Conservation (phyloP, 495 filamentous ascomycete genomes). For the Hypoxylon crocopeplum region DNA sequence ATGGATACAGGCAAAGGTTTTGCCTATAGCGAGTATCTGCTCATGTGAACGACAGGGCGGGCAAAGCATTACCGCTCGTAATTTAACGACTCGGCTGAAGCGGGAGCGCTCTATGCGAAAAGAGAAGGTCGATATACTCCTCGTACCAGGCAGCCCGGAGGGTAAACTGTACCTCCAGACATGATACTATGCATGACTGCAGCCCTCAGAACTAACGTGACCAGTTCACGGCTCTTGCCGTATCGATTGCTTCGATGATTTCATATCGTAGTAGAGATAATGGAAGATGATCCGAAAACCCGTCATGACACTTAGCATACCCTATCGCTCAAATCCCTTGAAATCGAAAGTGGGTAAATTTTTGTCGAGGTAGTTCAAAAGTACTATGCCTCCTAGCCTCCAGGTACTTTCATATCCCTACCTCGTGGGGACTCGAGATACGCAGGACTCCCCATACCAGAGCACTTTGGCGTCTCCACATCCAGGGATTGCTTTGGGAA, state of each 20-base stretch:
- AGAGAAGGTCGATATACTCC: not conserved
- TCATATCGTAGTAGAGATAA: not conserved
- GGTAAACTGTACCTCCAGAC: not conserved
- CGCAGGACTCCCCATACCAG: conserved; percentile 17
- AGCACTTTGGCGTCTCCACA: not conserved
- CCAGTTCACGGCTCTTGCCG: not conserved
- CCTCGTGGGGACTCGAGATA: conserved; percentile 2
- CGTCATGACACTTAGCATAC: no score
- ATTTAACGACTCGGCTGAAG: not conserved
- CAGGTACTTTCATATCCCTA: conserved; percentile 1
- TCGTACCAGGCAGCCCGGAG: not conserved
- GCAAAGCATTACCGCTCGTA: not conserved
- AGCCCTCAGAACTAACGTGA: not conserved
- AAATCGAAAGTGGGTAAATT: no score
- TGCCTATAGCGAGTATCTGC: not conserved
- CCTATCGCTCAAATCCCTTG: no score
- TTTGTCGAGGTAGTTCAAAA: not conserved
- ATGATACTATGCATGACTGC: not conserved
- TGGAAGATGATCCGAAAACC: not conserved
- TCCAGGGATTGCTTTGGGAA: conserved; percentile 15
- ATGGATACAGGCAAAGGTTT: no score
- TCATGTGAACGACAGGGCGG: not conserved
- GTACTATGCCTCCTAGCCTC: not conserved
- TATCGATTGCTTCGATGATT: not conserved
- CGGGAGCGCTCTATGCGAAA: not conserved